phyloP scores from a whole-genome alignment of 768 basidiomycete species.

The Pulveroboletus ravenelii region DNA sequence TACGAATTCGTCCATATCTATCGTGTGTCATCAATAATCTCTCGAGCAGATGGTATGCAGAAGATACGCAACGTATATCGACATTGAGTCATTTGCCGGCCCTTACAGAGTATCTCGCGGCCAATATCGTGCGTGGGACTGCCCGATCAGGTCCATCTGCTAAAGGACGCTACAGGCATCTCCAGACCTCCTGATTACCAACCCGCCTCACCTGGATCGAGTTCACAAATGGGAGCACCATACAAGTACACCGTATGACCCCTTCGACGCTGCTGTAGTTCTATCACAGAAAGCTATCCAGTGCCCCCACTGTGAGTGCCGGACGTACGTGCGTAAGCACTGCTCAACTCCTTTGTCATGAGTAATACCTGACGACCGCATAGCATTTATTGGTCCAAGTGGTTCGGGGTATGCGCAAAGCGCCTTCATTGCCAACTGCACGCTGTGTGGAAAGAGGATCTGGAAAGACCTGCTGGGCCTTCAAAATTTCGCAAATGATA shows the following conservation, averaged over 20 bases:
- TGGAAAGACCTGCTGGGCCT: conserved; percentile 36
- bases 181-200: conserved; percentile 8
- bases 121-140: conserved; percentile 10
- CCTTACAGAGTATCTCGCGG: no score
- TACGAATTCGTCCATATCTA: no score
- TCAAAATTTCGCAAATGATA: conserved; percentile 36
- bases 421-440: conserved; percentile 28
- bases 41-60: conserved; percentile 22
- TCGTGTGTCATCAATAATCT: neutral
- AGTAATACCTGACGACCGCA: neutral
- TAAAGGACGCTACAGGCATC: conserved; percentile 3
- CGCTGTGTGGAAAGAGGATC: conserved; percentile 32
- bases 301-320: conserved; percentile 29
- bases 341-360: neutral
- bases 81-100: neutral
- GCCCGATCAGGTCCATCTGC: neutral
- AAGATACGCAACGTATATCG: conserved; percentile 11
- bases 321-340: conserved; percentile 20
- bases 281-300: conserved; percentile 19
- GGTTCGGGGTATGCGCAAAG: no score
- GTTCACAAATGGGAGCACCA: no score
- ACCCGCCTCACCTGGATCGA: conserved; percentile 4
- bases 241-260: conserved; percentile 6
- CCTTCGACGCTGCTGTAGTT: conserved; percentile 21
- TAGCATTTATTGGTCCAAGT: conserved; percentile 39